Conservation (phyloP, 306 rosid species). For the Argentina anserina region DNA sequence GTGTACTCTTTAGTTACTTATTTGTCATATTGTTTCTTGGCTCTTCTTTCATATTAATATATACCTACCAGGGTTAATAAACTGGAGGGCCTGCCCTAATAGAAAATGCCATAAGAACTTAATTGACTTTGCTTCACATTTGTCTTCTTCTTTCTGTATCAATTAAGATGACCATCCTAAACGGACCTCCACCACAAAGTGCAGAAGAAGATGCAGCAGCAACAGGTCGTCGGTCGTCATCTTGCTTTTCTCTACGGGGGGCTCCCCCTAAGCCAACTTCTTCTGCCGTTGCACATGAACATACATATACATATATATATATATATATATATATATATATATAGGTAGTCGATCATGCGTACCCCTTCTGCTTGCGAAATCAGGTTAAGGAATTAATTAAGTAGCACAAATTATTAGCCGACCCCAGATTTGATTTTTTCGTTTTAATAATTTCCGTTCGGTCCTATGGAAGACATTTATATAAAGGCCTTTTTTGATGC, state of each 20-base stretch:
- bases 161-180: not conserved
- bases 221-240: not conserved
- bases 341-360: not conserved
- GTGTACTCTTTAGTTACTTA: not conserved
- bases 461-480: not conserved
- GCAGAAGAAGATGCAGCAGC: not conserved
- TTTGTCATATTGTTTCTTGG: not conserved
- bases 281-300: not conserved
- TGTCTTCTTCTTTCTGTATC: not conserved
- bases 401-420: not conserved
- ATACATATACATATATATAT: no score
- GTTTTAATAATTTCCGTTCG: not conserved
- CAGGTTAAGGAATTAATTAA: not conserved
- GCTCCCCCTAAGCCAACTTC: not conserved
- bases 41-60: not conserved
- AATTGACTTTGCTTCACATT: not conserved
- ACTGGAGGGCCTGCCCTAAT: not conserved
- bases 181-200: slow-evolving; percentile 12
- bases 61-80: not conserved
- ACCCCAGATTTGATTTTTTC: not conserved
- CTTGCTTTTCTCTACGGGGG: not conserved
- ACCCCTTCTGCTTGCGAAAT: not conserved
- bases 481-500: no score
- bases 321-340: no score
- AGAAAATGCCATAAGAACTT: not conserved